Percentiles rank a stretch among this genome's conserved stretches.
These are phyloP conservation scores for Aspergillus proliferans DNA, from an alignment of 2,329 filamentous ascomycete species.

Conservation along the genomic window DNA sequence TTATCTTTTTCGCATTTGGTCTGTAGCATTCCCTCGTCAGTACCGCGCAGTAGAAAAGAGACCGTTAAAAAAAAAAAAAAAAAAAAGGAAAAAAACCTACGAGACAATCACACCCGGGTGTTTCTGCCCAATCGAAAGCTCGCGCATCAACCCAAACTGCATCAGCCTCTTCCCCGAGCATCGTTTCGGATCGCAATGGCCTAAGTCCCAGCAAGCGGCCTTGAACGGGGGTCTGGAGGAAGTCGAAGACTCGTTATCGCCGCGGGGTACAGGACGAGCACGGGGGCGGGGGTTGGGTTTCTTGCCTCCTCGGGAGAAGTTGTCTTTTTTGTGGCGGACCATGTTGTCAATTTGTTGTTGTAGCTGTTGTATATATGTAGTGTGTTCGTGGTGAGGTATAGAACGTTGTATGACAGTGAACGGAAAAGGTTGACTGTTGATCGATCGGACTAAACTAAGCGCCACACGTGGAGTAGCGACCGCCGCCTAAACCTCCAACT, in stretches of 20 bases:
- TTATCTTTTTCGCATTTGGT: conserved; percentile 79
- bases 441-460: background rate
- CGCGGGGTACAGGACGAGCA: conserved; percentile 44
- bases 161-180: conserved; percentile 96
- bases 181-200: conserved; percentile 93
- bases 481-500: conserved; percentile 23
- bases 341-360: conserved; percentile 42
- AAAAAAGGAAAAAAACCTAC: conserved; percentile 26
- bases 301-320: conserved; percentile 64
- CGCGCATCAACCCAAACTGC: conserved; percentile 85
- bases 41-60: background rate
- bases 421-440: background rate
- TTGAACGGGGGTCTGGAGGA: conserved; percentile 58
- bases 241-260: conserved; percentile 31
- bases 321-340: conserved; percentile 96
- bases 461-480: conserved; percentile 7
- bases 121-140: conserved; percentile 84
- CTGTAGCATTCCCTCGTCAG: conserved; percentile 18
- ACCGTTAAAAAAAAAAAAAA: conserved; percentile 2
- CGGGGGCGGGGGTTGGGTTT: conserved; percentile 58
- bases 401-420: background rate
- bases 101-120: conserved; percentile 89
- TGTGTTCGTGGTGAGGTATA: background rate
- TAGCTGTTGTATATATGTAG: background rate
- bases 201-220: conserved; percentile 95